Conservation (phyloP, 345 rosid genomes). For the Turritis glabra region DNA sequence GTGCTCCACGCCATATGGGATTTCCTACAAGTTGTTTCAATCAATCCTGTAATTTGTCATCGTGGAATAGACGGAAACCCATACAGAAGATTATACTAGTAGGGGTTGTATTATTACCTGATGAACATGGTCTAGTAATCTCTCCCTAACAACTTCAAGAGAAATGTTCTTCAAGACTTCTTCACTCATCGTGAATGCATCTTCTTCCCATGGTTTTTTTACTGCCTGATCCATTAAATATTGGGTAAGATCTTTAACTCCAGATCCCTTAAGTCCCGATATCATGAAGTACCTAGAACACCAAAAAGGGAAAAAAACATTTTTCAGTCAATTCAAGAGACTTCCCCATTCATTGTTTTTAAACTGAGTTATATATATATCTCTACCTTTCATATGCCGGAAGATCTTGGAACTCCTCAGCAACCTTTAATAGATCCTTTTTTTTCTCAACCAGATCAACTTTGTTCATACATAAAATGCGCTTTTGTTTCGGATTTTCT, state of each 20-base stretch:
- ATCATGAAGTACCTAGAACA: slow-evolving; percentile 75
- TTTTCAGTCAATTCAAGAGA: background rate
- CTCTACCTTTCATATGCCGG: slow-evolving; percentile 78
- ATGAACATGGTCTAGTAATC: slow-evolving; percentile 82
- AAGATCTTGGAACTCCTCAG: slow-evolving; percentile 75
- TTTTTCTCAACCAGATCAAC: slow-evolving; percentile 80
- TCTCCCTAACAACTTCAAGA: slow-evolving; percentile 88
- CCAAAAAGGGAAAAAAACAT: background rate
- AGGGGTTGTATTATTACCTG: slow-evolving; percentile 52
- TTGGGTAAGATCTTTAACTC: slow-evolving; percentile 70
- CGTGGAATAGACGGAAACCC: background rate
- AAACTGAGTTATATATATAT: background rate
- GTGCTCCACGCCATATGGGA: slow-evolving; percentile 77
- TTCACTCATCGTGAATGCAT: slow-evolving; percentile 74
- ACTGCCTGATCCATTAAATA: slow-evolving; percentile 87
- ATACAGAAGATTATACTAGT: slow-evolving; percentile 11
- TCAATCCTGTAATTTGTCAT: background rate
- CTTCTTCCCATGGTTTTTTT: slow-evolving; percentile 93
- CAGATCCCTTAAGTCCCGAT: slow-evolving; percentile 82
- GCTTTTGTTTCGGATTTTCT: slow-evolving; percentile 64
- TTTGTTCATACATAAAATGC: slow-evolving; percentile 90
- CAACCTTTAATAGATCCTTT: slow-evolving; percentile 73
- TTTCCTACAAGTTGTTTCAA: slow-evolving; percentile 55
- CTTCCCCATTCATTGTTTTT: background rate
- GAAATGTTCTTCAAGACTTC: slow-evolving; percentile 89